Conservation (phyloP, 768 basidiomycete species). For the Mycena filopes region DNA sequence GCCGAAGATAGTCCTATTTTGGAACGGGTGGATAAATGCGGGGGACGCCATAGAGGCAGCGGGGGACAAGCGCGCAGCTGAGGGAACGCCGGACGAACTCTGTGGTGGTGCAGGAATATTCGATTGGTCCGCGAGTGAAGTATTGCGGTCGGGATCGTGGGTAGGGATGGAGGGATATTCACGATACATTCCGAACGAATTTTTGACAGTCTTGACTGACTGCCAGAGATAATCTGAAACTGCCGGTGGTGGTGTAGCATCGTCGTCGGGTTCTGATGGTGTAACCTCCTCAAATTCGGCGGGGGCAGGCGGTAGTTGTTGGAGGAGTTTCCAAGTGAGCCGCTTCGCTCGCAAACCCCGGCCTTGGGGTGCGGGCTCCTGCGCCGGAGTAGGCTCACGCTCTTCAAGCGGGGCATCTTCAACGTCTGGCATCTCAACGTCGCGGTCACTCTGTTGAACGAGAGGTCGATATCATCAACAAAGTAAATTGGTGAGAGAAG, state of each 20-base stretch:
- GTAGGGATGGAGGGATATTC: slow-evolving; percentile 27
- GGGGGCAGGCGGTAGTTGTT: slow-evolving; percentile 7
- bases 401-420: neutral
- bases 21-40: slow-evolving; percentile 2
- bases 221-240: slow-evolving; percentile 9
- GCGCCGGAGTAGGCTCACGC: neutral
- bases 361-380: neutral
- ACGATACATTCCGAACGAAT: slow-evolving; percentile 27
- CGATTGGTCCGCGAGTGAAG: slow-evolving; percentile 12
- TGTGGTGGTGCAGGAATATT: neutral
- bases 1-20: slow-evolving; percentile 16
- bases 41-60: neutral
- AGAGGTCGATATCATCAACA: too few relatives aligned
- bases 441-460: too few relatives aligned
- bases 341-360: slow-evolving; percentile 3
- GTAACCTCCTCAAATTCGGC: neutral
- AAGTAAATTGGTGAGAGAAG: too few relatives aligned
- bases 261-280: neutral
- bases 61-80: neutral
- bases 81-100: neutral
- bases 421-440: neutral
- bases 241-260: slow-evolving; percentile 5
- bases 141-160: slow-evolving; percentile 25
- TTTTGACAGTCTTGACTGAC: slow-evolving; percentile 17
- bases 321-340: slow-evolving; percentile 17